Base-by-base conservation (phyloP, 2,329 filamentous ascomycete species). In the Lizonia empirigonia region DNA sequence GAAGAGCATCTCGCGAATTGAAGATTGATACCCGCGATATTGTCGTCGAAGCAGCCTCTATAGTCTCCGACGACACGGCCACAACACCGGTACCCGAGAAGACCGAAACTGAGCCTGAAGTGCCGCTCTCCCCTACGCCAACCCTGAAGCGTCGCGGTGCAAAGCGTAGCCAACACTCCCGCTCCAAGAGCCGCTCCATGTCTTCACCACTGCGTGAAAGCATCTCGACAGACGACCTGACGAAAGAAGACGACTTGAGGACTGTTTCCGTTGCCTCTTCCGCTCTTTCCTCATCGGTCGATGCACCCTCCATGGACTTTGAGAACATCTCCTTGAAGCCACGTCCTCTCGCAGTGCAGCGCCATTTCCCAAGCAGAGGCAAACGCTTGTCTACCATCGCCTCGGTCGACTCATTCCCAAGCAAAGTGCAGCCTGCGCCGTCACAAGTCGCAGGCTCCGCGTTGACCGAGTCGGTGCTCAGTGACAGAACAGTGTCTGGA, bases 311-410 rank as follows among this genome's bases (percentile, higher is more conserved):
- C 1, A 45, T 71, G 26, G 65, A 74, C 19, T 52, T 65, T 18
- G 67, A 67, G 54, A 71, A 63, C 59, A 64, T 64, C 44, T 62
- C 59, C 48, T 63, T 68, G 18, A 58, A 57, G 45, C 62, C 64
- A n/a, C 65, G 64, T 18, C 76, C 51, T 59, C 62, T 78, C 24
- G 68, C 70, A 23, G 70, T 73, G 18, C 76, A 74, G 56, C 74
- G 76, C 42, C 73, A 73, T 7, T 80, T 81, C 56, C 81, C 82
- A 3, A 78, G 76, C 9, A 81, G 78, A 22, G 81, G 81, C n/a
- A 76, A 82, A 58, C 75, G 76, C 52, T 73, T 85, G 2, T 84
- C 83, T 7, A 85, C 83, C 0, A 85, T 85, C 53, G 80, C 76
- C 7, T 85, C 83, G 5, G 78, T 80, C 10, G 81, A 85, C 34